Base-by-base conservation (phyloP, 2,329 filamentous ascomycete genomes). In the Hypoxylon sp. region DNA sequence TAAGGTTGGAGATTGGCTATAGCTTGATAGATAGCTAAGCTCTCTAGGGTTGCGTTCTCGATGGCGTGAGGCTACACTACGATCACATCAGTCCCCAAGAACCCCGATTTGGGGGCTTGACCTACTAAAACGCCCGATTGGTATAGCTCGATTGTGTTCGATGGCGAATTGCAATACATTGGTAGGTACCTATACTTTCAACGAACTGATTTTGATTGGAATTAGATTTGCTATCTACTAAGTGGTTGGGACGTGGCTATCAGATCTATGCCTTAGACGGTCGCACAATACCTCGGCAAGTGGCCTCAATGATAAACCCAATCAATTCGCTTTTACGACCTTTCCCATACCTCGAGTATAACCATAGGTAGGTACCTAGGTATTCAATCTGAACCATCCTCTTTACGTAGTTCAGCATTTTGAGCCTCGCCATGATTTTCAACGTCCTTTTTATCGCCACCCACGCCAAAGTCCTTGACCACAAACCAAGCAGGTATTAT, bases 401-500 rank as follows among this genome's bases (percentile, higher is more conserved):
- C 44, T 29, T 53, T 48, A 2, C 26, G 19, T 4, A 42, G 3
- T 3, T 43, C 45, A 23, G 30, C 35, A n/a, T 16, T 38, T 13
- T 46, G 41, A 21, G 7, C 27, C 13, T 59, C 56, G 12, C 16
- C 13, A 12, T 17, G 12, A 17, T 20, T 48, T 19, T 57, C 56
- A 2, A 51, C 7, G 9, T 57, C 49, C 2, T 13, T 40, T 19
- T 53, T 52, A 2, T 51, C 47, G 5, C 57, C 51, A 3, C 20
- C 42, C 2, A 41, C 61, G 0, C 83, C 83, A 61, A 86, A 78
- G 5, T 83, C 70, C 27, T 76, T 77, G 6, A 90, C 61, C 0
- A 90, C 82, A 11, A 87, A 60, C 87, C 87, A 91, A 0, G 83
- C 86, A 0, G 87, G 88, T 2, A 78, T 58, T 7, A 90, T 71